Evolutionary conservation across 2,329 filamentous ascomycete genomes (phyloP), one percentile per base, ranked within the genome.

Genomic region (Aplosporella prunicola): DNA sequence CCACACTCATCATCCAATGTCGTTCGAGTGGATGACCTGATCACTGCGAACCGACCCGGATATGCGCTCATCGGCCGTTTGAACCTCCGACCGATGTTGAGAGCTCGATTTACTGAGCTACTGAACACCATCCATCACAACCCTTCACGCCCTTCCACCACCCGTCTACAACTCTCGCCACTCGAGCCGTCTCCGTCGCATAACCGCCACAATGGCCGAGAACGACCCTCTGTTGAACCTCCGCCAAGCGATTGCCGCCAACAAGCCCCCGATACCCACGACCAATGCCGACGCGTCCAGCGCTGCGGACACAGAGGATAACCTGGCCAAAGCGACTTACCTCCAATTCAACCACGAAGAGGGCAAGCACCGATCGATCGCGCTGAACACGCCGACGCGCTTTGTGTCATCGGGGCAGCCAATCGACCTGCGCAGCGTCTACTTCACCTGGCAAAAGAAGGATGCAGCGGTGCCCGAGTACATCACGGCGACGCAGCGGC

Each of bases 391-490:
- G 10, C 71, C 80, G 8, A 98, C 91, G 48, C 85, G 91, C 51
- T 96, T 96, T 67, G 73, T 83, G 43, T 88, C 85, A 14, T 62
- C 62, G 22, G 71, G 75, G 32, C 68, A 71, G 39, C 72, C 81
- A 4, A 79, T 94, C 51, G 85, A 95, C 57, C 70, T 98, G 49
- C 86, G 91, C 56, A 91, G 82, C 58, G 89, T 95, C 62, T 95
- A 89, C 68, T 94, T 96, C 56, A 87, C 87, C 39, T 98, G 87
- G 86, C 71, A 84, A 52, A 93, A 95, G 64, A 86, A 87, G 60
- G 89, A 96, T 65, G 78, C 82, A 39, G 78, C 82, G 38, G 87
- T 93, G 47, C 82, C 84, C 9, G 86, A 93, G 51, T 96, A 96
- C 71, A 91, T 95, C 61, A 76, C 82, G 17, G 80, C 82, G 0